Conservation (phyloP, 2,329 filamentous ascomycete species). For the Aspergillus sp. region DNA sequence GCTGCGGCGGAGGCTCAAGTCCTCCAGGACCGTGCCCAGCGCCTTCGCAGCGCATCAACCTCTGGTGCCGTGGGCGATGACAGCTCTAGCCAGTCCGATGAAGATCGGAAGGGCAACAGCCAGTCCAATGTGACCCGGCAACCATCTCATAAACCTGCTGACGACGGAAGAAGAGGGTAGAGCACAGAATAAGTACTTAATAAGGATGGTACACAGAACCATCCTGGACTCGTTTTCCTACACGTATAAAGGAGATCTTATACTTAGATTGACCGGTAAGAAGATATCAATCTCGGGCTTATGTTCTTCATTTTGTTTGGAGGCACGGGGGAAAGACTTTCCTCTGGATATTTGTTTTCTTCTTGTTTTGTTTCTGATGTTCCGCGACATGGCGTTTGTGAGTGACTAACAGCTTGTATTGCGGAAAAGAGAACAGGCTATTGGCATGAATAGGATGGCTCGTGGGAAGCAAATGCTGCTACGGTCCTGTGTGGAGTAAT, state of each 20-base stretch:
- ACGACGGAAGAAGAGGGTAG: conserved; percentile 8
- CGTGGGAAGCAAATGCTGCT: too few species aligned
- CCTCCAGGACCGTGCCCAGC: conserved; percentile 43
- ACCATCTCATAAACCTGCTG: conserved; percentile 56
- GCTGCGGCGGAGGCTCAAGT: conserved; percentile 61
- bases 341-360: conserved; percentile 14
- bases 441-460: too few species aligned
- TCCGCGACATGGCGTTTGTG: conserved; percentile 27
- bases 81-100: conserved; percentile 50
- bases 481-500: too few species aligned
- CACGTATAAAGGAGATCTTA: conserved; percentile 22
- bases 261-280: conserved; percentile 14
- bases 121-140: conserved; percentile 16
- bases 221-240: conserved; percentile 49
- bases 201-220: conserved; percentile 30
- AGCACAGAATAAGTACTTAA: background rate
- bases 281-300: conserved; percentile 11
- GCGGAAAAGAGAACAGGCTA: too few species aligned
- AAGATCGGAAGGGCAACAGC: conserved; percentile 36
- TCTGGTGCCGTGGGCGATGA: conserved; percentile 39
- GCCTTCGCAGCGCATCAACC: conserved; percentile 41
- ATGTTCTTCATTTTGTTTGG: conserved; percentile 2
- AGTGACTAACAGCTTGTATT: background rate
- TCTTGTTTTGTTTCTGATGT: conserved; percentile 10
- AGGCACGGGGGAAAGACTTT: background rate